Evolutionary conservation across 2,329 filamentous ascomycete genomes (phyloP).

Genomic region (Claviceps digitariae): DNA sequence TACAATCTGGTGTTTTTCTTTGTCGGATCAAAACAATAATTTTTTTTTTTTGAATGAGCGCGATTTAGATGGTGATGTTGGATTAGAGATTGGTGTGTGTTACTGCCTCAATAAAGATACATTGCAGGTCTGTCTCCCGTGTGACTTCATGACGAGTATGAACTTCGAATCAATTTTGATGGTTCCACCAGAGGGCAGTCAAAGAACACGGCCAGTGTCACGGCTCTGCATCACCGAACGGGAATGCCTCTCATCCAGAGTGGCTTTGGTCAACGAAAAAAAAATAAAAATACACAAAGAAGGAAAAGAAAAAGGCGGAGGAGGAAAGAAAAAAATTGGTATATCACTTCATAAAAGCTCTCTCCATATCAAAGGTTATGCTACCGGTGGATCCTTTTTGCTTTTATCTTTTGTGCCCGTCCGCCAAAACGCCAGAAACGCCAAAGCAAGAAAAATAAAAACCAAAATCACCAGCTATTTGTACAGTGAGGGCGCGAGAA

Average conservation of each 20-base stretch:
- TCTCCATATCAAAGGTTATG: background rate
- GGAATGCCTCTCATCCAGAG: background rate
- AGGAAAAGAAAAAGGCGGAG: background rate
- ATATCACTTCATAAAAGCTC: background rate
- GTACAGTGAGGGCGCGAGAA: no score
- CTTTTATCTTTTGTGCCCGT: background rate
- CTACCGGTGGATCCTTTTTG: background rate
- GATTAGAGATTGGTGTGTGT: background rate
- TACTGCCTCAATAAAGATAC: background rate
- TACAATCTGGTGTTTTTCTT: conserved; percentile 7
- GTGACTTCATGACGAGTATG: no score
- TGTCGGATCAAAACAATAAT: conserved; percentile 3
- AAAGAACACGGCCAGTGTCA: background rate
- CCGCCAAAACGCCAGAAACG: conserved; percentile 6
- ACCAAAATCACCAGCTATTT: no score
- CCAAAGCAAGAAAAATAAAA: background rate
- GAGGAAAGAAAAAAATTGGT: background rate
- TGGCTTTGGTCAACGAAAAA: background rate
- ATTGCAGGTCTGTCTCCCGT: background rate
- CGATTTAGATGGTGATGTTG: background rate
- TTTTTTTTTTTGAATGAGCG: background rate
- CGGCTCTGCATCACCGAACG: background rate
- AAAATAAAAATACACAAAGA: no score
- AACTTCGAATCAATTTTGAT: background rate
- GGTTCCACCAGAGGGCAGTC: no score